These are phyloP conservation scores for Quercus parvula DNA, from an alignment of 306 rosid genomes.

Conservation along the genomic window DNA sequence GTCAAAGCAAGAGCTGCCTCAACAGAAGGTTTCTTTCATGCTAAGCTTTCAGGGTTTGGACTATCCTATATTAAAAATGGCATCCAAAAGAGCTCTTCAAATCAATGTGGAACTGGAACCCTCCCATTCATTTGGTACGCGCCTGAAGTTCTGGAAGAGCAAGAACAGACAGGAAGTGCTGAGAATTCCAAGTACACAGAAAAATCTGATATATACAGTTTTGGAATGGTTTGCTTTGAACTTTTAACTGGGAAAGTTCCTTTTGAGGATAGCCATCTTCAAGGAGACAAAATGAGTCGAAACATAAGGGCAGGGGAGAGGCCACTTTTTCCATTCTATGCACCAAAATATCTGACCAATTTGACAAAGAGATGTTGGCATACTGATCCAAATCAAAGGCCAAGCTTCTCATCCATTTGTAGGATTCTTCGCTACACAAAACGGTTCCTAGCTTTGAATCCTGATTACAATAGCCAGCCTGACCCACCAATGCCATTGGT, in stretches of 20 bases:
- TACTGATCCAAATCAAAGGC: conserved; percentile 68
- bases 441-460: conserved; percentile 63
- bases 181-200: conserved; percentile 50
- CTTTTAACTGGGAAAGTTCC: conserved; percentile 89
- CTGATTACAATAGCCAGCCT: conserved; percentile 46
- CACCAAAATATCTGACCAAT: conserved; percentile 66
- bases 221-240: conserved; percentile 94
- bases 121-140: conserved; percentile 74
- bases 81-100: conserved; percentile 42
- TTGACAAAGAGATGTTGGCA: conserved; percentile 91
- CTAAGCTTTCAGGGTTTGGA: conserved; percentile 75
- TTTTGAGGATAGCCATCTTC: conserved; percentile 87
- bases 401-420: conserved; percentile 78
- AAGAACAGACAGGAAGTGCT: conserved; percentile 44
- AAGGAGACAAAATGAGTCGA: conserved; percentile 89
- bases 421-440: conserved; percentile 71
- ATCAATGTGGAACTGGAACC: conserved; percentile 60
- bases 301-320: conserved; percentile 90
- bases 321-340: conserved; percentile 66
- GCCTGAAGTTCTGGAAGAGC: conserved; percentile 91
- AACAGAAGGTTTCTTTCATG: conserved; percentile 61
- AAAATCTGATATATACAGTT: conserved; percentile 86
- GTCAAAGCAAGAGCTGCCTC: conserved; percentile 59
- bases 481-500: conserved; percentile 53
- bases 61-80: conserved; percentile 38